These are phyloP conservation scores for Aspergillus sp. DNA, from an alignment of 2,329 filamentous ascomycete species.

Conservation along the genomic window DNA sequence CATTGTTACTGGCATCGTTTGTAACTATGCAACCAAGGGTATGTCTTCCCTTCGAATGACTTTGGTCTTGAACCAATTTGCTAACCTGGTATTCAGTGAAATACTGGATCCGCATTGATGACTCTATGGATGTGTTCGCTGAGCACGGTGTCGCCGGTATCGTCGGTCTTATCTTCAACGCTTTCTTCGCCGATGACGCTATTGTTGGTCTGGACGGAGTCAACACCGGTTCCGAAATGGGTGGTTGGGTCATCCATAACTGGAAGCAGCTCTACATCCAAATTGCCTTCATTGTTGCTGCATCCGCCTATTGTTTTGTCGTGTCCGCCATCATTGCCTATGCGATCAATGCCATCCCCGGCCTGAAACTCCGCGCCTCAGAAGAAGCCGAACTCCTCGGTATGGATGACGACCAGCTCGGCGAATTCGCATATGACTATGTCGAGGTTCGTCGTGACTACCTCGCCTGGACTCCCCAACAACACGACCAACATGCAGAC, in stretches of 20 bases:
- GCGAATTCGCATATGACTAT: constrained; percentile 54
- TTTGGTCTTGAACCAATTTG: neutral
- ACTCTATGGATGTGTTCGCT: constrained; percentile 87
- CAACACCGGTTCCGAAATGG: constrained; percentile 47
- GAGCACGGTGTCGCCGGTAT: constrained; percentile 86
- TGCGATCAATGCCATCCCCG: constrained; percentile 68
- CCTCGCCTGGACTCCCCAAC: constrained; percentile 51
- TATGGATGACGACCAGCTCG: constrained; percentile 54
- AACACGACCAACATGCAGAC: constrained; percentile 42
- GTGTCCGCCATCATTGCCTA: constrained; percentile 69
- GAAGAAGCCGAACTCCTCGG: constrained; percentile 69
- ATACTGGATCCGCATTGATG: constrained; percentile 76
- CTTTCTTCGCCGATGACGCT: constrained; percentile 72
- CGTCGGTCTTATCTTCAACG: constrained; percentile 75
- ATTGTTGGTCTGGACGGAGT: constrained; percentile 73
- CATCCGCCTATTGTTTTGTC: constrained; percentile 65
- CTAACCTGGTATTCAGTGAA: constrained; percentile 50
- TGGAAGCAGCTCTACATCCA: constrained; percentile 71
- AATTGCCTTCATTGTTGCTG: constrained; percentile 65
- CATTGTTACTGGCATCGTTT: constrained; percentile 63
- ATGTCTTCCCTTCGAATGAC: constrained; percentile 45
- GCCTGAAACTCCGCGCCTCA: constrained; percentile 66
- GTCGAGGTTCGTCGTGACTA: constrained; percentile 53
- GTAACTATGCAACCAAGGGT: constrained; percentile 87
- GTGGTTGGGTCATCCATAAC: constrained; percentile 71